A percentile compares a stretch with the other conserved stretches of the same genome.
Conservation (phyloP, 2,329 filamentous ascomycete species). For the Coleophoma crateriformis region DNA sequence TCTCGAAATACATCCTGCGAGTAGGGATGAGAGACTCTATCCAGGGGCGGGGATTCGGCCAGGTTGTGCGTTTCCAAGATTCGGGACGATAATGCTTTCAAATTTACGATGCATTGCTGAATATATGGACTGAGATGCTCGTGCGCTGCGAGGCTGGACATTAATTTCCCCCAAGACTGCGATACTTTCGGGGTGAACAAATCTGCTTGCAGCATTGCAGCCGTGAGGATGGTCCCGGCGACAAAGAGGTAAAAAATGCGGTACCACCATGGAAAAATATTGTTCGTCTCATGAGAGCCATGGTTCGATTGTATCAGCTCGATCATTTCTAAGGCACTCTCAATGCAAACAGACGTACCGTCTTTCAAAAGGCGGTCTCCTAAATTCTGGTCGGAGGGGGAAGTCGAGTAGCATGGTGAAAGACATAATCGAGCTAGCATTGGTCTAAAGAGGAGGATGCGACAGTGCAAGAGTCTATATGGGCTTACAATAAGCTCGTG, state of each 20-base stretch:
- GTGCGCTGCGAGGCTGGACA: conserved; percentile 24
- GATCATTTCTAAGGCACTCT: conserved; percentile 28
- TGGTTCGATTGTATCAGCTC: conserved; percentile 19
- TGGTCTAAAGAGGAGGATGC: conserved; percentile 28
- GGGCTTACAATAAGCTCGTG: neutral
- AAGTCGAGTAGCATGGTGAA: conserved; percentile 14
- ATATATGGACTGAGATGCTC: conserved; percentile 29
- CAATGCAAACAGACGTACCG: conserved; percentile 29
- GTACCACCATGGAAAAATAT: conserved; percentile 21
- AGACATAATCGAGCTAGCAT: conserved; percentile 28
- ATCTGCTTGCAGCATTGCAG: neutral
- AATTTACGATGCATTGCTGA: conserved; percentile 26
- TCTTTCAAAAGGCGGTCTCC: conserved; percentile 24
- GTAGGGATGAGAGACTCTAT: neutral
- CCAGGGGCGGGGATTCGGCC: neutral
- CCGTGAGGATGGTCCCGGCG: conserved; percentile 1
- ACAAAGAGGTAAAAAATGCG: conserved; percentile 1
- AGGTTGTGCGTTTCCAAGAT: conserved; percentile 10
- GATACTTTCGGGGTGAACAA: neutral
- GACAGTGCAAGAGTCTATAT: conserved; percentile 27
- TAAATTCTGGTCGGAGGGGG: conserved; percentile 5
- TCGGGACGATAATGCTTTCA: conserved; percentile 30
- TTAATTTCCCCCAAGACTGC: neutral
- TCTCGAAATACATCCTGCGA: conserved; percentile 2
- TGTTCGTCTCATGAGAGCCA: conserved; percentile 24